phyloP scores from a whole-genome alignment of 768 basidiomycete species.

The Suillus americanus region DNA sequence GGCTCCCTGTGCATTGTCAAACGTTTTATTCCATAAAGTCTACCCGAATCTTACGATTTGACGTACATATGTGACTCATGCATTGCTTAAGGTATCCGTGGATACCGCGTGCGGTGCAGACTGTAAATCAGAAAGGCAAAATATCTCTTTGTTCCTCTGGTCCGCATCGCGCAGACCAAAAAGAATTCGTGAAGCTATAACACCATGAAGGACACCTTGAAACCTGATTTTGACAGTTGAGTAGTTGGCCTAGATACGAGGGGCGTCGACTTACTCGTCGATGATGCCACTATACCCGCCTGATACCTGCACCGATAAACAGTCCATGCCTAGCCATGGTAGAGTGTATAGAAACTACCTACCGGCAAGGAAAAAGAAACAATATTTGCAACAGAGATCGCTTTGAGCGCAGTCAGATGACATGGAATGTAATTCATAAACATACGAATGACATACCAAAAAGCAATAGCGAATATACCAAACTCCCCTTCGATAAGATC shows the following conservation, averaged over 20 bases:
- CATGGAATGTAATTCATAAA: not conserved
- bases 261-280: conserved; percentile 6
- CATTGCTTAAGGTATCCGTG: no score
- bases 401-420: not conserved
- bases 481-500: conserved; percentile 7
- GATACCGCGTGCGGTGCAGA: no score
- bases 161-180: conserved; percentile 8
- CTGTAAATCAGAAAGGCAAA: no score
- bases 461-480: conserved; percentile 10
- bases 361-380: conserved; percentile 3
- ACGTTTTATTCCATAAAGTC: no score
- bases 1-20: no score
- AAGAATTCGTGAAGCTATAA: conserved; percentile 13
- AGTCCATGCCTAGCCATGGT: not conserved
- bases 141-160: not conserved
- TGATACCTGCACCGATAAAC: not conserved
- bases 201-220: conserved; percentile 11
- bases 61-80: no score
- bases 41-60: no score
- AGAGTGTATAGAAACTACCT: not conserved
- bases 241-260: not conserved
- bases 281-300: conserved; percentile 8
- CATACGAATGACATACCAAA: conserved; percentile 3
- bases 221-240: conserved; percentile 1
- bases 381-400: conserved; percentile 7